Evolutionary conservation across 1,139 yeast genomes (phyloP), one percentile per base, ranked within the genome.

Genomic region (Martiniozyma asiatica): DNA sequence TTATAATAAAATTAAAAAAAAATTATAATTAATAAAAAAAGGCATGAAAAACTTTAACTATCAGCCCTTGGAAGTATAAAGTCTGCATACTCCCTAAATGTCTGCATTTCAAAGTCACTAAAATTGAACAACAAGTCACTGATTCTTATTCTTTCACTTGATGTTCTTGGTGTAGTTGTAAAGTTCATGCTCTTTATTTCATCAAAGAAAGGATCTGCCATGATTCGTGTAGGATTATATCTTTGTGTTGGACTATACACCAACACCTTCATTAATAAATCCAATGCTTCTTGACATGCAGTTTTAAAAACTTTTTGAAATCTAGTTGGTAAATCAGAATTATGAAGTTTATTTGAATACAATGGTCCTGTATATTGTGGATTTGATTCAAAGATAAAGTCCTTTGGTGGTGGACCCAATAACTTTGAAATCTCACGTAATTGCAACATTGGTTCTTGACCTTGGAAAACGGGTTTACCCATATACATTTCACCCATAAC

Each of bases 401-500:
- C 66, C 44, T 76, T 77, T 35, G 58, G 64, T 13, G 89, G 89
- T 8, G 77, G 75, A 1, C 93, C 93, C 45, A 79, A 59, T 35
- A 79, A 56, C 51, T 79, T 79, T 2, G 84, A 71, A 40, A 79
- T 79, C 51, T 79, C 93, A 48, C 80, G 68, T 42, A 79, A 61
- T 53, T 79, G 93, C 31, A 75, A 56, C 48, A 75, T 67, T 10
- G 87, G 82, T 31, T 76, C 74, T 44, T 71, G 76, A 31, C 92
- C 92, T 56, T 78, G 89, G 57, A 80, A 80, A 14, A 80, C 75
- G 4, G 89, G 84, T 49, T 73, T 76, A 20, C 89, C 87, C 46
- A 78, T 62, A 40, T 77, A 66, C 87, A 80, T 78, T 53, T 80
- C 92, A 13, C 89, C 89, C 41, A 79, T 60, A 8, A 79, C 89